phyloP scores from a whole-genome alignment of 306 rosid genomes.

The Dryas alaskensis region DNA sequence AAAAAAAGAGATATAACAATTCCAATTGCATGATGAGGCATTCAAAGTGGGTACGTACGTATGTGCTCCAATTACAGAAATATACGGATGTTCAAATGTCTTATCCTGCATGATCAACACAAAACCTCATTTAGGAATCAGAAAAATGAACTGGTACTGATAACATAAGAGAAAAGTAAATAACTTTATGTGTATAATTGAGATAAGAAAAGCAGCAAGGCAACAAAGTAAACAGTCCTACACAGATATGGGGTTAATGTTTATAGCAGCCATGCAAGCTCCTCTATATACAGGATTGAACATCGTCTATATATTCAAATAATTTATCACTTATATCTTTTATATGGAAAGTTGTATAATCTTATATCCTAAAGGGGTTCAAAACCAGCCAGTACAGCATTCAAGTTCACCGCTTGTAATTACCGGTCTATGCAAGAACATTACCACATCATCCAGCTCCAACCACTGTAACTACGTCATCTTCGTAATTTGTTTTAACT shows the following conservation, averaged over 20 bases:
- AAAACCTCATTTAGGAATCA: conserved; percentile 11
- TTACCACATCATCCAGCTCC: too few relatives aligned
- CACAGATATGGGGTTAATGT: neutral
- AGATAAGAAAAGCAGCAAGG: neutral
- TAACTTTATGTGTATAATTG: neutral
- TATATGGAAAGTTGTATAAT: too few relatives aligned
- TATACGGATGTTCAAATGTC: conserved; percentile 83
- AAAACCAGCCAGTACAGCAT: too few relatives aligned
- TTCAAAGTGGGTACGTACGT: conserved; percentile 50
- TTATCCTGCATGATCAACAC: conserved; percentile 70
- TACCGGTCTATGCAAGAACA: too few relatives aligned
- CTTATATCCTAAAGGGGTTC: too few relatives aligned
- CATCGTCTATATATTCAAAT: neutral
- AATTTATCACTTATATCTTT: too few relatives aligned
- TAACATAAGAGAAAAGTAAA: neutral
- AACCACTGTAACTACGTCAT: too few relatives aligned
- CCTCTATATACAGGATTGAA: neutral
- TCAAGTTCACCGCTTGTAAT: too few relatives aligned
- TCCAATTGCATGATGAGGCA: neutral
- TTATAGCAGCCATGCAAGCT: neutral
- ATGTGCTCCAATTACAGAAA: conserved; percentile 89
- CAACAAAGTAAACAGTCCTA: neutral
- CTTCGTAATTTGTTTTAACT: too few relatives aligned
- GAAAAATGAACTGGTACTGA: neutral
- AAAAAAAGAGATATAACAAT: neutral